Base-by-base conservation (phyloP, 495 filamentous ascomycete species). In the Staphylotrichum longicolle region DNA sequence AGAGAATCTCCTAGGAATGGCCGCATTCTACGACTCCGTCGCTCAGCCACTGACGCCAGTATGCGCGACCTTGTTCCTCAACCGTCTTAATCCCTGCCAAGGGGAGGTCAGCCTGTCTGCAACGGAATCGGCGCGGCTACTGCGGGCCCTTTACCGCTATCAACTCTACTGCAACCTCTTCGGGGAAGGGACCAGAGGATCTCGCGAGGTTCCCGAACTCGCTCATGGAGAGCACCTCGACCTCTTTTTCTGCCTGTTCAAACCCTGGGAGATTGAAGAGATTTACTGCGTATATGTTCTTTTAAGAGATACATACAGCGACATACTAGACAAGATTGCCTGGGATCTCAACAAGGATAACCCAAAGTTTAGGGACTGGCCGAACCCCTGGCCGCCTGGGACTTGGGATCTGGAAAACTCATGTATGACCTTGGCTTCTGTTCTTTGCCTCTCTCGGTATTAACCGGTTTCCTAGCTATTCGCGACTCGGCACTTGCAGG, bases 141-240 rank as follows among this genome's bases (percentile, higher is more conserved):
- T 66, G 33, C 66, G 71, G 2, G 70, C 67, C 7, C 55, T 75
- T 12, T 75, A 72, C 58, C 67, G 72, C 53, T 66, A 63, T 51
- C 62, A 73, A n/a, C 51, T 69, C 14, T 69, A 62, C 60, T 63
- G 65, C 46, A 70, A 73, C 47, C 55, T 72, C 9, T 72, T 70
- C 37, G 71, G 71, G 14, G 8, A 42, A 5, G 61, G 57, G 7
- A 2, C 14, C 20, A 5, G 6, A 4, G 48, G 40, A 33, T 5
- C 1, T n/a, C 33, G 27, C 32, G 5, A 14, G 6, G 32, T 14
- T 7, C 30, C 12, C 6, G 8, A n/a, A 14, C 32, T 30, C 9
- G 32, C 2, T 27, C 20, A 27, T 45, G 15, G 9, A 11, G 35
- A 58, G 14, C 45, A 47, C n/a, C 55, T 67, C 1, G 7, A 7